These are phyloP conservation scores for Orobanche coerulescens DNA, from an alignment of 257 asterid genomes.

Conservation along the genomic window DNA sequence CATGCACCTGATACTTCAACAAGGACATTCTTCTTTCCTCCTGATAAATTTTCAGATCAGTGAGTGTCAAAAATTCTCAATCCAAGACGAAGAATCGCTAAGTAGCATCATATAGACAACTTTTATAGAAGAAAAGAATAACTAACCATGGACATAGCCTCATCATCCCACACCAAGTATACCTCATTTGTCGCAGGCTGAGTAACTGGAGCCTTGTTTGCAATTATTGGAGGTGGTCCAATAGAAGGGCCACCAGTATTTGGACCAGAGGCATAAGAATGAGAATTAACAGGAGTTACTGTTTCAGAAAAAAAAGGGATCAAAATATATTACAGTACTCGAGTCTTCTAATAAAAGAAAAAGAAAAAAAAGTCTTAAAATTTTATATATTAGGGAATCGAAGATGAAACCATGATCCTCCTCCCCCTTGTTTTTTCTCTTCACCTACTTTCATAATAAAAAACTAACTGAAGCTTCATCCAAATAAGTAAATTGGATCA, in stretches of 20 bases:
- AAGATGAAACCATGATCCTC: not conserved
- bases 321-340: not conserved
- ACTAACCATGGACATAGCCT: conserved; percentile 97
- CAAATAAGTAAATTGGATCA: not conserved
- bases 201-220: conserved; percentile 80
- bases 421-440: not conserved
- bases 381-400: not conserved
- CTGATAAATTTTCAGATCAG: conserved; percentile 30
- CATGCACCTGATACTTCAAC: conserved; percentile 98
- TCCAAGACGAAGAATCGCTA: not conserved
- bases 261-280: conserved; percentile 96
- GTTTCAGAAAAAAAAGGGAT: conserved; percentile 22
- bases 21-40: conserved; percentile 98
- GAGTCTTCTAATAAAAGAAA: conserved; percentile 4
- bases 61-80: conserved; percentile 7
- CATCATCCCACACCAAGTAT: conserved; percentile 97
- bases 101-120: not conserved
- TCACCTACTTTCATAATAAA: not conserved
- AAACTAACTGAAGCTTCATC: not conserved
- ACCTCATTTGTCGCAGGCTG: conserved; percentile 88
- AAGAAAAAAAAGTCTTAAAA: not conserved
- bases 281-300: conserved; percentile 47
- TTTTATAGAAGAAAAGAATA: conserved; percentile 8
- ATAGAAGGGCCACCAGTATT: conserved; percentile 90
- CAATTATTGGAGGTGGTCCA: conserved; percentile 95